A percentile compares a stretch with the other conserved stretches of the same genome.
These are phyloP conservation scores for Gliomastix tumulicola DNA, from an alignment of 2,329 filamentous ascomycete genomes.

Conservation along the genomic window DNA sequence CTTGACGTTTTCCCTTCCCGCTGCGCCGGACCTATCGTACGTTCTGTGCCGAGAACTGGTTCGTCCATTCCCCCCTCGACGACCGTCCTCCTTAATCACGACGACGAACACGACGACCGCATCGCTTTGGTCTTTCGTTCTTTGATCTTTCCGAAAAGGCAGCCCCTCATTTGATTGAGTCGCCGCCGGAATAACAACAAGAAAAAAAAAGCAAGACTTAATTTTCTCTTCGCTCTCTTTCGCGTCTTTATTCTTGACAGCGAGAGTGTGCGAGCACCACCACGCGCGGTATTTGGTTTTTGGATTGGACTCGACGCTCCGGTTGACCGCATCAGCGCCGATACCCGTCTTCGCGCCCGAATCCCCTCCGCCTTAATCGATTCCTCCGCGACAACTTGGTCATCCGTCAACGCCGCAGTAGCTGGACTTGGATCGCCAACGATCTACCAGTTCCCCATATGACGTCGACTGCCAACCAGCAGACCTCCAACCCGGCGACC, in stretches of 20 bases:
- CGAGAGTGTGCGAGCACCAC: no score
- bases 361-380: no score
- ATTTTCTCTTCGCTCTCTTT: conserved; percentile 12
- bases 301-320: no score
- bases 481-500: conserved; percentile 48
- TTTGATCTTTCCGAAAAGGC: background rate
- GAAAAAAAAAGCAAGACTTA: background rate
- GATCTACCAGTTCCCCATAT: conserved; percentile 40
- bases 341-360: no score
- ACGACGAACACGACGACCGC: conserved; percentile 5
- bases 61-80: no score
- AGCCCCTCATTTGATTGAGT: background rate
- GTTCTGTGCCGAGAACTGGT: conserved; percentile 1
- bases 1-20: conserved; percentile 6
- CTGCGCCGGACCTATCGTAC: conserved; percentile 6
- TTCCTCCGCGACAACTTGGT: no score
- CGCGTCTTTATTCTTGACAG: conserved; percentile 10
- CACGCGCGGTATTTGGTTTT: no score
- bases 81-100: no score
- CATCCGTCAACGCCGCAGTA: no score
- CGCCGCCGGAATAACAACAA: background rate
- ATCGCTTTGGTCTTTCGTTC: conserved; percentile 2
- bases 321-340: no score
- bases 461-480: conserved; percentile 53
- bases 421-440: background rate